These are phyloP conservation scores for Circinella minor DNA, from an alignment of 371 early-diverging fungal species.

Conservation along the genomic window DNA sequence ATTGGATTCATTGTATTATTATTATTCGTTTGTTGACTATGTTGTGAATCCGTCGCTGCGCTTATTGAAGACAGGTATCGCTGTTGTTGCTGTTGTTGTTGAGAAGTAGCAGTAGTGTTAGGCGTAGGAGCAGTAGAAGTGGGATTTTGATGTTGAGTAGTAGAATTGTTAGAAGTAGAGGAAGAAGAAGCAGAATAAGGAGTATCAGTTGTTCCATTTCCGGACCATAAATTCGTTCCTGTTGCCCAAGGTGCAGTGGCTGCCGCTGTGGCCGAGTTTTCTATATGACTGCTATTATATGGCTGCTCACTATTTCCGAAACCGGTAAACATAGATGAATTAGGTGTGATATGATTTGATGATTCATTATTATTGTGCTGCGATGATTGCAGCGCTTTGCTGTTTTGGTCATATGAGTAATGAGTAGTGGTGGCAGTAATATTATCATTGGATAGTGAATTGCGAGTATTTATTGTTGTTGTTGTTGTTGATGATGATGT, in stretches of 20 bases:
- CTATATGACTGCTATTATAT: constrained; percentile 5
- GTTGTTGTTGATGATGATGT: neutral
- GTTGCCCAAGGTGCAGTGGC: constrained; percentile 8
- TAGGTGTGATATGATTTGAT: constrained; percentile 9
- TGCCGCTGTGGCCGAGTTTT: neutral
- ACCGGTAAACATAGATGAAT: constrained; percentile 7
- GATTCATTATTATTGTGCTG: constrained; percentile 11
- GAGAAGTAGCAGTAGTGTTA: neutral
- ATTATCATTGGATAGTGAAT: neutral
- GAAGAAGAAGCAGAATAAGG: constrained; percentile 9
- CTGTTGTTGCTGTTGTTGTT: neutral
- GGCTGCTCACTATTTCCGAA: constrained; percentile 5
- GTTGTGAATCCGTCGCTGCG: neutral
- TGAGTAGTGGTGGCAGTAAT: neutral
- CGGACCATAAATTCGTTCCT: neutral
- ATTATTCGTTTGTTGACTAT: neutral
- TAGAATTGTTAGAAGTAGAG: neutral
- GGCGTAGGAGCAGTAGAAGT: neutral
- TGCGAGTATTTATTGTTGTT: neutral
- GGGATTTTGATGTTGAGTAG: no score
- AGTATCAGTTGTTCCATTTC: neutral
- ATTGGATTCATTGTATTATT: neutral
- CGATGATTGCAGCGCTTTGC: constrained; percentile 2
- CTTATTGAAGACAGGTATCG: neutral
- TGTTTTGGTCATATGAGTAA: neutral